Evolutionary conservation across 1,139 yeast genomes (phyloP).

Genomic region (Hyphopichia khmerensis): DNA sequence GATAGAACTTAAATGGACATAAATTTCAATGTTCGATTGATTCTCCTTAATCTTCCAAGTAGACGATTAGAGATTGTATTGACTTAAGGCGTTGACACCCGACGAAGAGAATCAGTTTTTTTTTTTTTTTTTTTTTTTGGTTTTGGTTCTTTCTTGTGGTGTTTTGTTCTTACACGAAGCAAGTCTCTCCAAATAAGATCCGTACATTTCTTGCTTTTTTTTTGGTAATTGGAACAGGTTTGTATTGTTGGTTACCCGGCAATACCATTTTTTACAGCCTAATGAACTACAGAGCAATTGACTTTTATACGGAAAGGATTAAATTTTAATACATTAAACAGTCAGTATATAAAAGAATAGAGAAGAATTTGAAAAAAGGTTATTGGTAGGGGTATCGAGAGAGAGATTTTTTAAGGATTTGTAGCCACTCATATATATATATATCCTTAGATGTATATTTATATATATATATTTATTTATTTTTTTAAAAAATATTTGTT

Average conservation of each 20-base stretch:
- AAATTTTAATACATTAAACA: not conserved
- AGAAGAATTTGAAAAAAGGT: not conserved
- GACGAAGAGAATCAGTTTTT: not conserved
- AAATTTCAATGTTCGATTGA: not conserved
- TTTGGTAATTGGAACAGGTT: no score
- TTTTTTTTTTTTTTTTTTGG: not conserved
- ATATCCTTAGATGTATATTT: no score
- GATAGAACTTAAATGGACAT: not conserved
- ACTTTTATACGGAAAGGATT: not conserved
- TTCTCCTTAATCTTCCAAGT: not conserved
- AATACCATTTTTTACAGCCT: no score
- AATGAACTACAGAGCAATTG: no score
- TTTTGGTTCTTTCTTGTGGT: not conserved
- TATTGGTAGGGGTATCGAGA: not conserved
- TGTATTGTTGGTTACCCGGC: not conserved
- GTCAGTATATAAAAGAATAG: not conserved
- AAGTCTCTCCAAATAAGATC: not conserved
- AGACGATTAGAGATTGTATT: not conserved
- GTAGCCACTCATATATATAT: no score
- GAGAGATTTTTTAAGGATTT: no score
- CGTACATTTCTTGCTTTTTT: no score
- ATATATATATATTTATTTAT: no score
- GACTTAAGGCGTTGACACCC: not conserved
- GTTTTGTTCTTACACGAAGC: conserved; percentile 1
- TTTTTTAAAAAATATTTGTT: no score